These are phyloP conservation scores for Pisolithus sp. DNA, from an alignment of 768 basidiomycete genomes.

Conservation along the genomic window DNA sequence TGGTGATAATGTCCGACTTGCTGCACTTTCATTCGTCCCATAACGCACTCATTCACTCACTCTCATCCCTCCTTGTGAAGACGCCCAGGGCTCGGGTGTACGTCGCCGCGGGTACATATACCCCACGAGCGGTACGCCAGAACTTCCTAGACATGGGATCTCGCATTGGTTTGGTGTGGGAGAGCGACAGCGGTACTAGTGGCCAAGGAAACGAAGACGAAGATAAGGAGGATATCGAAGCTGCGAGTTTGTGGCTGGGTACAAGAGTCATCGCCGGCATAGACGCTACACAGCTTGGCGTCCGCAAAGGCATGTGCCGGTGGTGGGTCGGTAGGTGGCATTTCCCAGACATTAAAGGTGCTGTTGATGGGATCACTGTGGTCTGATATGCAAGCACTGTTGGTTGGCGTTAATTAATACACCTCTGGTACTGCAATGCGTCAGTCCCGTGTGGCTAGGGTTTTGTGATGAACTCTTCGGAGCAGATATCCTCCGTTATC, in stretches of 20 bases:
- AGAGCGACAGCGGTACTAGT: slow-evolving; percentile 31
- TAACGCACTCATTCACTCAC: slow-evolving; percentile 45
- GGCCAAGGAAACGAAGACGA: not conserved
- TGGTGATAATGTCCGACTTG: slow-evolving; percentile 65
- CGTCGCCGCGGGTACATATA: slow-evolving; percentile 62
- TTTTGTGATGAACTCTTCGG: not conserved
- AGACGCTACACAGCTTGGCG: slow-evolving; percentile 38
- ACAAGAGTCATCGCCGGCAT: slow-evolving; percentile 40
- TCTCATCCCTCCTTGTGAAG: slow-evolving; percentile 42
- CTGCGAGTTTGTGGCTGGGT: slow-evolving; percentile 41
- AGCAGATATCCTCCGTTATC: not conserved
- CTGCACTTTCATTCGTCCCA: slow-evolving; percentile 64
- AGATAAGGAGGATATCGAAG: slow-evolving; percentile 14
- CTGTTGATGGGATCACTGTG: not conserved
- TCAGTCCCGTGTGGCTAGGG: not conserved
- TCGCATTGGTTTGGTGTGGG: slow-evolving; percentile 38
- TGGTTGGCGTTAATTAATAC: not conserved
- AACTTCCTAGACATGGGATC: slow-evolving; percentile 41
- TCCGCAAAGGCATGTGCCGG: slow-evolving; percentile 53
- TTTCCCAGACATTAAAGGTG: not conserved
- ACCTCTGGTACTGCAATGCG: not conserved
- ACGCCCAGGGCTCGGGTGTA: slow-evolving; percentile 40
- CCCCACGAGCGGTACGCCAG: slow-evolving; percentile 44
- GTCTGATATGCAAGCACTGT: not conserved
- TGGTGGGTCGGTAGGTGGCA: slow-evolving; percentile 59